phyloP scores from a whole-genome alignment of 257 asterid species.

The Coffea canephora region DNA sequence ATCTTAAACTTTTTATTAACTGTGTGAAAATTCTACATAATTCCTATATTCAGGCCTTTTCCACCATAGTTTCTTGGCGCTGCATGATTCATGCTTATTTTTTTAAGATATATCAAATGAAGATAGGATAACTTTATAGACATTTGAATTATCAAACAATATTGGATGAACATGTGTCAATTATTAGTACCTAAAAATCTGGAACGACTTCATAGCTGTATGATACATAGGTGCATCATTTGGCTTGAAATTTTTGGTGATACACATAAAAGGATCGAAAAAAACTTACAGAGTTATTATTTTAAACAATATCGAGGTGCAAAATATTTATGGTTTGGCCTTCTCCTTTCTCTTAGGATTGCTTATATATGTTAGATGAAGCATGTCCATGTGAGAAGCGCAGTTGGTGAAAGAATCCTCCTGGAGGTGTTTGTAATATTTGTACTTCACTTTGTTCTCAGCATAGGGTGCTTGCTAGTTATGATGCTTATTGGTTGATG shows the following conservation, averaged over 20 bases:
- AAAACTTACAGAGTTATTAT: no score
- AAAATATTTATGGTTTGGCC: background rate
- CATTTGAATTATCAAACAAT: background rate
- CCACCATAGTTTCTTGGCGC: no score
- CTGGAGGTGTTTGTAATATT: background rate
- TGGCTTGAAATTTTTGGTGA: background rate
- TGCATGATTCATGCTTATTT: background rate
- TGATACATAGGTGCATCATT: background rate
- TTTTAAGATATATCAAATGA: background rate
- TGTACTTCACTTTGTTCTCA: background rate
- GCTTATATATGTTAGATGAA: background rate
- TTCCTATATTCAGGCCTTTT: no score
- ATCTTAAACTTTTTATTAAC: no score
- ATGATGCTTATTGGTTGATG: background rate
- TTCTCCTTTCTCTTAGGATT: background rate
- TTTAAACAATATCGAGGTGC: background rate
- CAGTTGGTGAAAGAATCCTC: background rate
- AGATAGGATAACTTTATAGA: background rate
- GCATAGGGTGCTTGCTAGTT: background rate
- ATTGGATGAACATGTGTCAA: background rate
- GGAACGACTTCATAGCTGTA: background rate
- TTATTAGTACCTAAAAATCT: background rate
- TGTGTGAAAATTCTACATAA: no score
- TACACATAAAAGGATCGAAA: no score
- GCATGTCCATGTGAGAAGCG: background rate